A percentile compares a stretch with the other conserved stretches of the same genome.
Evolutionary conservation across 2,329 filamentous ascomycete species (phyloP).

Genomic region (Parastagonospora avenae): DNA sequence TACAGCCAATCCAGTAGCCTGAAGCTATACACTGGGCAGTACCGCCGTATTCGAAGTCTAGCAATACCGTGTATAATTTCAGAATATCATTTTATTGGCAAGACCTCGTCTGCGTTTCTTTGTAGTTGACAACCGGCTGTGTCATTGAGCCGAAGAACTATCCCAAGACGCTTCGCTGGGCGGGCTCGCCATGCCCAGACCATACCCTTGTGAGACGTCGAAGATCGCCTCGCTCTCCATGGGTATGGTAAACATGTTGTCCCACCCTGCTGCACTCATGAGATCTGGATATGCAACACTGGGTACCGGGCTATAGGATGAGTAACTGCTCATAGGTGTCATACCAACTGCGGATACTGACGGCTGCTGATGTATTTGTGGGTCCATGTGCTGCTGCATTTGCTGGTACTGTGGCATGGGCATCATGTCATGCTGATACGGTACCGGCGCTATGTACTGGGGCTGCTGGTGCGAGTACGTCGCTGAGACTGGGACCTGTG

Average conservation of each 20-base stretch:
- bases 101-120: neutral
- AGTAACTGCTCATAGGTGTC: slow-evolving; percentile 22
- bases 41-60: no score
- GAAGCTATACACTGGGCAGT: no score
- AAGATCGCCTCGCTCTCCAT: slow-evolving; percentile 31
- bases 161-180: slow-evolving; percentile 25
- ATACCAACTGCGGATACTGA: slow-evolving; percentile 20
- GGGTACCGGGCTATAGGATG: slow-evolving; percentile 20
- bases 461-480: slow-evolving; percentile 27
- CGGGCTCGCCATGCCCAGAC: slow-evolving; percentile 27
- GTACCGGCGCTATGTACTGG: slow-evolving; percentile 2
- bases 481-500: slow-evolving; percentile 20
- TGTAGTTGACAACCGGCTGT: neutral
- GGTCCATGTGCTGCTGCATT: neutral
- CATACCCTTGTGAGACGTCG: slow-evolving; percentile 24
- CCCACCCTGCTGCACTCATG: slow-evolving; percentile 35
- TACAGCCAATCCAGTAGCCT: no score
- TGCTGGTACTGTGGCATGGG: slow-evolving; percentile 1
- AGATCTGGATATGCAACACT: slow-evolving; percentile 31
- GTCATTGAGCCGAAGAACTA: slow-evolving; percentile 12
- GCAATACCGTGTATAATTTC: neutral
- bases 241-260: slow-evolving; percentile 32
- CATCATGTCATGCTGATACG: neutral
- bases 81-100: neutral
- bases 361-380: neutral